These are phyloP conservation scores for Aureobasidium sp. DNA, from an alignment of 2,329 filamentous ascomycete species.

Conservation along the genomic window DNA sequence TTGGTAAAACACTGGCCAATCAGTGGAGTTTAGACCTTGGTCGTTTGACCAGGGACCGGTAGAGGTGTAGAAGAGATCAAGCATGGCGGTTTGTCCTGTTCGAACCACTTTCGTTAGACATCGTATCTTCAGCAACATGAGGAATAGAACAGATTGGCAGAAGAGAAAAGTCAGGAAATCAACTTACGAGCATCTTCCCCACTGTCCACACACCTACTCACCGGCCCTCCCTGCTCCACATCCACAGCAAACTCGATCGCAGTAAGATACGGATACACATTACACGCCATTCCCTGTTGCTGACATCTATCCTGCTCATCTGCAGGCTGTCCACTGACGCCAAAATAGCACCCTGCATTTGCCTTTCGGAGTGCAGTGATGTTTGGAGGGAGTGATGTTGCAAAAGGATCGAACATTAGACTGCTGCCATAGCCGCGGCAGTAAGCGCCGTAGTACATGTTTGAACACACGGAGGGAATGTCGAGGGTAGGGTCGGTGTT, in stretches of 20 bases:
- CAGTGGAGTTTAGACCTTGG: not conserved
- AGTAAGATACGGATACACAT: not conserved
- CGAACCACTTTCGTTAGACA: not conserved
- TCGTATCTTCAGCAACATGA: not conserved
- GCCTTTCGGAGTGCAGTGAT: not conserved
- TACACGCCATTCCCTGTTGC: not conserved
- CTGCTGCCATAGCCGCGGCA: not conserved
- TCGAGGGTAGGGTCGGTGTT: not conserved
- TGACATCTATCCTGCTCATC: not conserved
- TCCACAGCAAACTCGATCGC: not conserved
- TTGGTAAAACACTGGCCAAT: not conserved
- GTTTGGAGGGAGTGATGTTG: not conserved
- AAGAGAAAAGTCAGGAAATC: too few species aligned
- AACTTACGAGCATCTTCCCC: not conserved
- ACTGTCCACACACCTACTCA: not conserved
- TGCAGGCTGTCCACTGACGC: not conserved
- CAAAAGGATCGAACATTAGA: not conserved
- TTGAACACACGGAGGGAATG: not conserved
- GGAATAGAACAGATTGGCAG: too few species aligned
- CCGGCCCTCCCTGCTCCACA: not conserved
- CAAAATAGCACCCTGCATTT: not conserved
- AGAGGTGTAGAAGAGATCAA: not conserved
- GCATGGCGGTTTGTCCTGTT: not conserved
- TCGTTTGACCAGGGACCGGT: not conserved
- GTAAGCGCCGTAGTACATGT: not conserved